phyloP scores from a whole-genome alignment of 2,329 filamentous ascomycete genomes.

The Pleoardoris graminearum region DNA sequence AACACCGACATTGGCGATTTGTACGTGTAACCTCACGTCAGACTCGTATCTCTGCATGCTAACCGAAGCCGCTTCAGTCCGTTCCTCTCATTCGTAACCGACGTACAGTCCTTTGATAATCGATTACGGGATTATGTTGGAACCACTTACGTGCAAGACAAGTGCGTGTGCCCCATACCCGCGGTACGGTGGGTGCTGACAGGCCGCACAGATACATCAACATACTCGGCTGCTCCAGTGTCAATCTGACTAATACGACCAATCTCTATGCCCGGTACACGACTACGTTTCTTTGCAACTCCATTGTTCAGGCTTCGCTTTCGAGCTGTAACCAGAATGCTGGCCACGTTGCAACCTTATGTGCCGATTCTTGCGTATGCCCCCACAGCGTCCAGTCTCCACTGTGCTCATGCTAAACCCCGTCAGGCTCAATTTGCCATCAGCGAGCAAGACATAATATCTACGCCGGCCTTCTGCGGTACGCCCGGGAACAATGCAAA shows the following conservation, averaged over 20 bases:
- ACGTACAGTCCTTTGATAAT: slow-evolving; percentile 74
- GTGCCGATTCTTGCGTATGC: slow-evolving; percentile 84
- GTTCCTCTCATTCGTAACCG: slow-evolving; percentile 82
- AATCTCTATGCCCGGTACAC: slow-evolving; percentile 92
- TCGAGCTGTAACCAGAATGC: slow-evolving; percentile 65
- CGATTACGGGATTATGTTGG: slow-evolving; percentile 73
- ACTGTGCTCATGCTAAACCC: slow-evolving; percentile 34
- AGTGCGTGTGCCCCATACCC: slow-evolving; percentile 60
- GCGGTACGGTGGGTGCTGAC: slow-evolving; percentile 36
- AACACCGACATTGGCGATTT: slow-evolving; percentile 69
- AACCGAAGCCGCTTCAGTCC: slow-evolving; percentile 62
- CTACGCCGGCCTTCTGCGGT: slow-evolving; percentile 73
- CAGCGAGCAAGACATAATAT: slow-evolving; percentile 83
- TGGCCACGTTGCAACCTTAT: slow-evolving; percentile 70
- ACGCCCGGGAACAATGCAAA: slow-evolving; percentile 67
- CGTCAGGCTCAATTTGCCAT: slow-evolving; percentile 76
- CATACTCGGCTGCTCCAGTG: slow-evolving; percentile 75
- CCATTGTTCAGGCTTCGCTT: slow-evolving; percentile 88
- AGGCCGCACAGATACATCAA: slow-evolving; percentile 71
- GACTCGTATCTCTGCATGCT: slow-evolving; percentile 19
- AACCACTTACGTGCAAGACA: slow-evolving; percentile 72
- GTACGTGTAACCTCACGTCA: slow-evolving; percentile 52
- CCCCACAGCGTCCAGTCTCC: slow-evolving; percentile 1
- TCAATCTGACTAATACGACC: slow-evolving; percentile 77
- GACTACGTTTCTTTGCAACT: slow-evolving; percentile 88